Conservation (phyloP, 2,329 filamentous ascomycete species). For the Phialophora verrucosa region DNA sequence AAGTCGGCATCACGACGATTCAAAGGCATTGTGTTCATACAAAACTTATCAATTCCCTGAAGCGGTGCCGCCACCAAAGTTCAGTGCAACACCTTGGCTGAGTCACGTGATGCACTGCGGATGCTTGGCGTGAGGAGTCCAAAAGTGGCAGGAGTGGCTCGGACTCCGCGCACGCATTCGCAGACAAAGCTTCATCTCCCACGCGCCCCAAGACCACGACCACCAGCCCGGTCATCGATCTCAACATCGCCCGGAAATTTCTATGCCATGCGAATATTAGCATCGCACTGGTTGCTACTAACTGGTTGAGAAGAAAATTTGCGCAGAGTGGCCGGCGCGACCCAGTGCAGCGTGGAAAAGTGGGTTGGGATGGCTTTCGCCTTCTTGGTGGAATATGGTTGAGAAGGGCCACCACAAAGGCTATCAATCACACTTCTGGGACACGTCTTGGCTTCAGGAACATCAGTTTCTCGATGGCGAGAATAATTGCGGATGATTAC, state of each 20-base stretch:
- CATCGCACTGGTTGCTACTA: neutral
- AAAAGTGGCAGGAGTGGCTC: neutral
- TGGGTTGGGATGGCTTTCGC: neutral
- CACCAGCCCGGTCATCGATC: neutral
- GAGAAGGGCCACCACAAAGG: neutral
- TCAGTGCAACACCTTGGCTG: neutral
- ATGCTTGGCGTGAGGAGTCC: neutral
- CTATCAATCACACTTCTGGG: neutral
- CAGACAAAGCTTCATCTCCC: neutral
- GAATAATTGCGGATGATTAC: slow-evolving; percentile 1
- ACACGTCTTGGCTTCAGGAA: neutral
- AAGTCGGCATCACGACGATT: neutral
- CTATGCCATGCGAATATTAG: neutral
- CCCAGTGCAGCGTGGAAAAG: neutral
- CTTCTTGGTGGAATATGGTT: neutral
- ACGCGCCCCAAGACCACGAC: neutral
- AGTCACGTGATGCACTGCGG: neutral
- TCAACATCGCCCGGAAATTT: neutral
- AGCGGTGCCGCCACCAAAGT: neutral
- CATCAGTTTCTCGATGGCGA: neutral
- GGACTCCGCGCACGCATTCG: neutral
- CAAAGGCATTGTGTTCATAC: neutral
- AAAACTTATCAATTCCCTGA: neutral
- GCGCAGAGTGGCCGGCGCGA: neutral
- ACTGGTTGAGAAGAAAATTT: neutral